phyloP scores from a whole-genome alignment of 208 protist genomes.

The Angomonas ambiguus region DNA sequence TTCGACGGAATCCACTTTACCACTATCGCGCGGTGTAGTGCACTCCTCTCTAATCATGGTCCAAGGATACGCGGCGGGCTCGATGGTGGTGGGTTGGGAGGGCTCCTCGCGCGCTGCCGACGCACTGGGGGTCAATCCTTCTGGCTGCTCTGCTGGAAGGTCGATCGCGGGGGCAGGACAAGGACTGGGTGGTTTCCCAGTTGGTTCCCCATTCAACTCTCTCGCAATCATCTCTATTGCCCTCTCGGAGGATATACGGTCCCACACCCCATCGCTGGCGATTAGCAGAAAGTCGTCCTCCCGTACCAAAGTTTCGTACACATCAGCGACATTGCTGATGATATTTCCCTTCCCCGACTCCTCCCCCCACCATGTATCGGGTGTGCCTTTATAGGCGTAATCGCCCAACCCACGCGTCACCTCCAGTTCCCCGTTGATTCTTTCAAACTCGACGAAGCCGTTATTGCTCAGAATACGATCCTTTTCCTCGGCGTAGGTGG shows the following conservation, averaged over 20 bases:
- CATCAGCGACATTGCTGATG: constrained; percentile 71
- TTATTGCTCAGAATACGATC: constrained; percentile 28
- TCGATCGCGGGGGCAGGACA: neutral
- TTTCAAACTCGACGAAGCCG: constrained; percentile 43
- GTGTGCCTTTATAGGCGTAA: constrained; percentile 42
- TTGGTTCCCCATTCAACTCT: constrained; percentile 13
- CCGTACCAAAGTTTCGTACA: constrained; percentile 54
- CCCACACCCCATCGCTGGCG: constrained; percentile 79
- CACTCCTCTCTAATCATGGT: neutral
- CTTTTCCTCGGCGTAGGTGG: constrained; percentile 27
- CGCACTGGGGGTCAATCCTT: neutral
- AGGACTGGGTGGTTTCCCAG: neutral
- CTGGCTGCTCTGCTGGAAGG: neutral
- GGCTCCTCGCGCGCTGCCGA: neutral
- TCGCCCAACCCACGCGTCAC: constrained; percentile 73
- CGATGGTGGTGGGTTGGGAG: neutral
- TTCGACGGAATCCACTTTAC: neutral
- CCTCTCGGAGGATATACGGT: constrained; percentile 49
- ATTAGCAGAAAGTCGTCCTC: constrained; percentile 72
- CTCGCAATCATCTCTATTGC: constrained; percentile 47
- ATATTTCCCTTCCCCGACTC: constrained; percentile 23
- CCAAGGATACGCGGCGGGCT: neutral
- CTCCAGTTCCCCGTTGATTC: constrained; percentile 54
- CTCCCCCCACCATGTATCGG: constrained; percentile 41
- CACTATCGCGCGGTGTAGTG: neutral